Base-by-base conservation (phyloP, 2,329 filamentous ascomycete species). In the Microdochium trichocladiopsis region DNA sequence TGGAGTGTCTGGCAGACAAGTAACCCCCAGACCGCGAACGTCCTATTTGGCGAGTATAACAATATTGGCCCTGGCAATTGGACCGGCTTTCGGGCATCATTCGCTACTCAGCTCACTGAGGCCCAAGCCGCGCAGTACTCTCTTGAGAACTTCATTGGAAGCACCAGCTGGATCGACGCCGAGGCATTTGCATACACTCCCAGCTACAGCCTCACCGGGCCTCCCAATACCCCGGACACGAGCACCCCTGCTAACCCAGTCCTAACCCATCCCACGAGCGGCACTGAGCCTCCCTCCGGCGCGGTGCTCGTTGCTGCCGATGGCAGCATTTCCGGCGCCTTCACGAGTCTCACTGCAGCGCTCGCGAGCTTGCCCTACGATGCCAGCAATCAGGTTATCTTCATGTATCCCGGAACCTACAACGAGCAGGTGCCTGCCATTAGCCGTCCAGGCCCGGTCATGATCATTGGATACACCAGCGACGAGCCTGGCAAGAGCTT, bases 361-460 rank as follows among this genome's bases (percentile, higher is more conserved):
- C 57, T 68, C 31, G 56, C 58, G 16, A 62, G 63, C 57, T 37
- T 60, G 6, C 55, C 49, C 47, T 51, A 52, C 48, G 36, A 61
- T 52, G 18, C 50, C 24, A 59, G 49, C 16, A 65, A 57, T 9
- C 69, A 72, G 55, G 60, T 68, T 60, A 82, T 87, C 66, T 87
- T 86, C 69, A 79, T 87, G 64, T 63, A 79, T 58, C 65, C 75
- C 23, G 82, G 82, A 9, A 82, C 78, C 33, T 85, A 86, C 72
- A 68, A 66, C 2, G 82, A 85, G 62, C 82, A 84, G 61, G 79
- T 84, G 45, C 76, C 74, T 58, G 71, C 85, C 47, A 65, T 72
- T 2, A 56, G 1, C 77, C 75, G 1, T 65, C 72, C n/a, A 65
- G 36, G 36, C 36, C 36, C 36, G 43, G 67, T 84, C 41, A 78